These are phyloP conservation scores for Monosporascus sp. DNA, from an alignment of 2,329 filamentous ascomycete species.

Conservation along the genomic window DNA sequence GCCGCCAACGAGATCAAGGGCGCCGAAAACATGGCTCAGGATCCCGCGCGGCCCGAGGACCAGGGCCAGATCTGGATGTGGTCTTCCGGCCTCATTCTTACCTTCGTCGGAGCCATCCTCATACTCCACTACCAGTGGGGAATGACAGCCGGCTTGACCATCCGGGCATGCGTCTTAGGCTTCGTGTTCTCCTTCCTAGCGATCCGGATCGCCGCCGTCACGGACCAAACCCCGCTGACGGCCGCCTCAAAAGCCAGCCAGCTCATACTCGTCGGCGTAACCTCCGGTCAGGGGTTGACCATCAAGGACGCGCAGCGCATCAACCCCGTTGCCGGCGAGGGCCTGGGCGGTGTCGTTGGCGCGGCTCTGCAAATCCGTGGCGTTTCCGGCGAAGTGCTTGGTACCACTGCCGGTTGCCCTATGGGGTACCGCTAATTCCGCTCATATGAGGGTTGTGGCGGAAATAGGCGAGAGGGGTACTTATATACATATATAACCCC, in stretches of 20 bases:
- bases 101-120: slow-evolving; percentile 46
- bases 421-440: slow-evolving; percentile 19
- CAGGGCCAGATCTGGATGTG: slow-evolving; percentile 51
- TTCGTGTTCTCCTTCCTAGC: slow-evolving; percentile 59
- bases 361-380: slow-evolving; percentile 33
- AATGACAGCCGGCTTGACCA: slow-evolving; percentile 51
- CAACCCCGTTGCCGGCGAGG: slow-evolving; percentile 63
- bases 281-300: slow-evolving; percentile 46
- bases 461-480: neutral
- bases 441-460: slow-evolving; percentile 6
- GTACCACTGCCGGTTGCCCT: slow-evolving; percentile 29
- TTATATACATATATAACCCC: slow-evolving; percentile 1
- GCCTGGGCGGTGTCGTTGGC: slow-evolving; percentile 57
- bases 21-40: slow-evolving; percentile 40
- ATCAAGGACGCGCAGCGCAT: slow-evolving; percentile 52
- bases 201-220: slow-evolving; percentile 56
- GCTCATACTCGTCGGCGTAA: slow-evolving; percentile 62
- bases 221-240: slow-evolving; percentile 59
- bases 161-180: slow-evolving; percentile 51
- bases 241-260: slow-evolving; percentile 65
- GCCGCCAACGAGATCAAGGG: slow-evolving; percentile 26
- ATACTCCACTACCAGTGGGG: slow-evolving; percentile 47
- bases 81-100: slow-evolving; percentile 40
- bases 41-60: slow-evolving; percentile 41
- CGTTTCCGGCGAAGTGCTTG: slow-evolving; percentile 27